phyloP scores from a whole-genome alignment of 1,284 basidiomycete species.

The Microbotryum lychnidis-dioicae region DNA sequence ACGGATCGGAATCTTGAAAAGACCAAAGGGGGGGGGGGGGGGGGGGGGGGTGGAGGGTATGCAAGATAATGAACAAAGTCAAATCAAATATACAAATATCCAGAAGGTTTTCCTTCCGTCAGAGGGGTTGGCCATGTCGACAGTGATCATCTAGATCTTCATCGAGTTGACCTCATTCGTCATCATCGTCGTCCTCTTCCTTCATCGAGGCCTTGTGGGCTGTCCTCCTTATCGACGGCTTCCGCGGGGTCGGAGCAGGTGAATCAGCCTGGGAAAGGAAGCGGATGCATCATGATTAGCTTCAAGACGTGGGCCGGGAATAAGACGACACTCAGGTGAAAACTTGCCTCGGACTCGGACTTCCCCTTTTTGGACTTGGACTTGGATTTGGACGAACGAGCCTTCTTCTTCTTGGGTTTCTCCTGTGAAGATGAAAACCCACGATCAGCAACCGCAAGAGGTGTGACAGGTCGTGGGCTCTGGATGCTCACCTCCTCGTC shows the following conservation, averaged over 20 bases:
- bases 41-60: too few relatives aligned
- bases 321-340: not conserved
- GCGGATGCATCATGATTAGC: not conserved
- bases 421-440: not conserved
- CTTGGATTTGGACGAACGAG: not conserved
- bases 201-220: slow-evolving; percentile 9
- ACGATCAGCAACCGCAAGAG: not conserved
- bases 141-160: too few relatives aligned
- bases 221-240: slow-evolving; percentile 2
- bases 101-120: too few relatives aligned
- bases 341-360: not conserved
- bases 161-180: not conserved
- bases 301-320: not conserved
- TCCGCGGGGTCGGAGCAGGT: not conserved
- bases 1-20: too few relatives aligned
- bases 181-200: slow-evolving; percentile 6
- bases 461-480: not conserved
- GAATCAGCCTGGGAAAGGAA: not conserved
- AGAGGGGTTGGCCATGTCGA: too few relatives aligned
- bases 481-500: slow-evolving; percentile 3
- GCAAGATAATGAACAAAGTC: too few relatives aligned
- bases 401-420: slow-evolving; percentile 7
- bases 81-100: too few relatives aligned
- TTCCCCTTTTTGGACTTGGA: not conserved
- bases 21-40: too few relatives aligned